A percentile compares a stretch with the other conserved stretches of the same genome.
Evolutionary conservation across 305 asterid species (phyloP).

Genomic region (Rubia balearica): DNA sequence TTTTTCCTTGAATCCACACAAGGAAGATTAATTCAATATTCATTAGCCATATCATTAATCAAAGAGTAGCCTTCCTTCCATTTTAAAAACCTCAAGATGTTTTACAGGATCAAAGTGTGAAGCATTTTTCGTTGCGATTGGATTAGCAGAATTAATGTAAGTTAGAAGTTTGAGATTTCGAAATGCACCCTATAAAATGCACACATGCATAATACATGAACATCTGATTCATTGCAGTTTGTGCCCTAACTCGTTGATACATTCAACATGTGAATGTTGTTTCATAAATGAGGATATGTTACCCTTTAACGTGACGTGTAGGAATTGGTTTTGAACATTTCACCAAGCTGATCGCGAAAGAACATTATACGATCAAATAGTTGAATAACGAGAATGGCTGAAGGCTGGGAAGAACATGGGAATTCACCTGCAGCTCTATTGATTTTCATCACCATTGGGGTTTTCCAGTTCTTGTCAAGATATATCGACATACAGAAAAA

Average conservation of each 20-base stretch:
- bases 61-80: background rate
- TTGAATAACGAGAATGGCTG: conserved; percentile 37
- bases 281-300: background rate
- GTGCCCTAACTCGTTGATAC: background rate
- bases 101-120: no score
- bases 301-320: background rate
- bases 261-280: background rate
- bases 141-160: background rate
- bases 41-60: no score
- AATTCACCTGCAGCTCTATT: conserved; percentile 68
- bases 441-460: conserved; percentile 53
- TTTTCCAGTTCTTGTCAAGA: conserved; percentile 52
- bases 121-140: background rate
- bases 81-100: no score
- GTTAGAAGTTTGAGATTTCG: background rate
- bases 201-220: no score
- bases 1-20: no score
- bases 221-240: background rate
- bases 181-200: background rate
- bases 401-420: conserved; percentile 34
- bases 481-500: conserved; percentile 49
- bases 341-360: background rate
- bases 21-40: no score
- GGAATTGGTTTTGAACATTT: background rate
- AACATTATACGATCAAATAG: background rate